phyloP scores from a whole-genome alignment of 202 grass and related monocot species.

The Panicum virgatum region DNA sequence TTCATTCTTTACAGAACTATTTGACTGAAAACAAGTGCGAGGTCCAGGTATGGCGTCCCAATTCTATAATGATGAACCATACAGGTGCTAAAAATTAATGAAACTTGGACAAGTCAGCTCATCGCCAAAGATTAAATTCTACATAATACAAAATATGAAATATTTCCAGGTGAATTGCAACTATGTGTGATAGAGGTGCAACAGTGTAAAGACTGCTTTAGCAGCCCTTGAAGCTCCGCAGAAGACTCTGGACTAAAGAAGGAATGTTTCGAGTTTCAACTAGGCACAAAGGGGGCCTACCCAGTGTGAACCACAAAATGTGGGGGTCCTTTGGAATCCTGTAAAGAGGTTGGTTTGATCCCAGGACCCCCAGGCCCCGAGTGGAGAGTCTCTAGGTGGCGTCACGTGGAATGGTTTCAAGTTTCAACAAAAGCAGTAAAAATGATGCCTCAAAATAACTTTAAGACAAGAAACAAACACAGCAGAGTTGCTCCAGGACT shows the following conservation, averaged over 20 bases:
- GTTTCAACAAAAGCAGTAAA: too few species aligned
- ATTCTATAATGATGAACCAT: not conserved
- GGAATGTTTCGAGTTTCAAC: too few species aligned
- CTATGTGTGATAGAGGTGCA: not conserved
- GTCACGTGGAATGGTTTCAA: too few species aligned
- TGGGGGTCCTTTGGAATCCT: too few species aligned
- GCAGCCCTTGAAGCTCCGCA: not conserved
- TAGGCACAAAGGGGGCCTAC: too few species aligned
- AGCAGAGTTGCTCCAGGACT: slow-evolving; percentile 5
- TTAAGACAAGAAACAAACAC: not conserved
- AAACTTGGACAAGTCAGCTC: not conserved
- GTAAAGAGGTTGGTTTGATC: too few species aligned
- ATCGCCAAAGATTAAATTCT: not conserved
- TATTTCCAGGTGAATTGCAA: not conserved
- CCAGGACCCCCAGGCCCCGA: too few species aligned
- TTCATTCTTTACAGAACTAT: not conserved
- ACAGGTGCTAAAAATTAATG: not conserved
- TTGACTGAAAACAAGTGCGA: not conserved
- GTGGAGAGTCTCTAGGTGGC: too few species aligned
- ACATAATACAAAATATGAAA: slow-evolving; percentile 4
- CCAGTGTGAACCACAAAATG: too few species aligned
- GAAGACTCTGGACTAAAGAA: not conserved
- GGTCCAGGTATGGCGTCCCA: not conserved
- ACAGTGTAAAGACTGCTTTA: not conserved
- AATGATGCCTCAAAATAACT: too few species aligned